Conservation (phyloP, 331 rosid species). For the Malus hybrid region DNA sequence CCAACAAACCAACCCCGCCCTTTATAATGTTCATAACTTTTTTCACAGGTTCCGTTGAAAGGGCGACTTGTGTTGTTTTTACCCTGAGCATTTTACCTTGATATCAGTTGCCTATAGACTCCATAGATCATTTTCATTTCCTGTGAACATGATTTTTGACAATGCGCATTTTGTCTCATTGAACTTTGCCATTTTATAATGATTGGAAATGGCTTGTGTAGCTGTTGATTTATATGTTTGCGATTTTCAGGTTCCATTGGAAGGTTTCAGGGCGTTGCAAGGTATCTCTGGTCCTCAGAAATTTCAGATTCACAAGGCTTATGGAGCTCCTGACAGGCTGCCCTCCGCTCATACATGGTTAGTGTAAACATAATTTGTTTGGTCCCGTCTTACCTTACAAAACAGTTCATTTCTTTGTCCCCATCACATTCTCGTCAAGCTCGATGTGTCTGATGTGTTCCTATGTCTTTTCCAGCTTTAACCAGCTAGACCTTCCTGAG, state of each 20-base stretch:
- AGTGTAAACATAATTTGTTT: conserved; percentile 17
- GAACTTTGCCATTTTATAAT: neutral
- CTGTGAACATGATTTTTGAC: neutral
- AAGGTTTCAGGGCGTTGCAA: conserved; percentile 96
- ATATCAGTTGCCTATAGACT: too few species aligned
- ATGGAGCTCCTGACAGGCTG: conserved; percentile 93
- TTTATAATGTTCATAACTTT: neutral
- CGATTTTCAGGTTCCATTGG: conserved; percentile 86
- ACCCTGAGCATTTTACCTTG: neutral
- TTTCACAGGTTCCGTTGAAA: neutral
- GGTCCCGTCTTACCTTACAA: neutral
- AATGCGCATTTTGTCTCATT: neutral
- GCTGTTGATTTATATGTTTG: neutral
- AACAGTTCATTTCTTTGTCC: neutral
- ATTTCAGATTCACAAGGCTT: conserved; percentile 99
- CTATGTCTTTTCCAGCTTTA: conserved; percentile 54
- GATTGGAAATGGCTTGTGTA: neutral
- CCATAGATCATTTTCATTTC: neutral
- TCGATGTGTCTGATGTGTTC: conserved; percentile 14
- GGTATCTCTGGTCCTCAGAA: conserved; percentile 98
- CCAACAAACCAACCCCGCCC: neutral
- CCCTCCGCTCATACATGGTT: conserved; percentile 99
- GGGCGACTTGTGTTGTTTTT: neutral
- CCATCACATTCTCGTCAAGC: neutral
- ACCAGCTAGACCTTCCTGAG: conserved; percentile 98